Conservation (phyloP, 352 stramenopile species). For the Phytophthora cactorum region DNA sequence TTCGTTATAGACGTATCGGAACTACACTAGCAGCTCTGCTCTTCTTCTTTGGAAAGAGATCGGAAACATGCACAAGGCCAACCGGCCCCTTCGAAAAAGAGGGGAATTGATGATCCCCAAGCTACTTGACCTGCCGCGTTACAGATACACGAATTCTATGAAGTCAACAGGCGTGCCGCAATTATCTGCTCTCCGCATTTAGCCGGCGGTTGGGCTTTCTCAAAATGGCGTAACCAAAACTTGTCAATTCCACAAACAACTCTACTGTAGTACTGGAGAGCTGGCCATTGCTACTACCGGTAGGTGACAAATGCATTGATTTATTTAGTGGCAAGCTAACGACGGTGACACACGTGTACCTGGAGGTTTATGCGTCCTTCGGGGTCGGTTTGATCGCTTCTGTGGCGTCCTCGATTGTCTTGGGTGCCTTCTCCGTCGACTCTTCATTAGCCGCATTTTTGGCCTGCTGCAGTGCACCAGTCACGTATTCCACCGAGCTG, state of each 20-base stretch:
- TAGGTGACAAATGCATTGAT: conserved; percentile 17
- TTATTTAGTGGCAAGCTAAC: conserved; percentile 20
- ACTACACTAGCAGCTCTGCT: conserved; percentile 21
- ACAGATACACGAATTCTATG: conserved; percentile 24
- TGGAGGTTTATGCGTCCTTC: conserved; percentile 30
- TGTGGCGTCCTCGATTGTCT: conserved; percentile 35
- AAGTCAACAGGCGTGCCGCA: conserved; percentile 1
- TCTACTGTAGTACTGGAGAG: too few relatives aligned
- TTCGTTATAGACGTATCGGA: conserved; percentile 5
- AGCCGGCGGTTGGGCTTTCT: conserved; percentile 27
- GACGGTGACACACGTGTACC: too few relatives aligned
- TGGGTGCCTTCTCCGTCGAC: conserved; percentile 39
- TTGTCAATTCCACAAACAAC: too few relatives aligned
- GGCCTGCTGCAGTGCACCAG: conserved; percentile 63
- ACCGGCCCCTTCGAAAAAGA: conserved; percentile 29
- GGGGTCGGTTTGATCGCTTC: conserved; percentile 18
- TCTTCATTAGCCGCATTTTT: conserved; percentile 59
- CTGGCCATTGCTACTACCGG: too few relatives aligned
- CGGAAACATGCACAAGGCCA: conserved; percentile 26
- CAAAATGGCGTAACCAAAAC: background rate
- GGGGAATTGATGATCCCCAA: background rate
- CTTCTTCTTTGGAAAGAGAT: conserved; percentile 26
- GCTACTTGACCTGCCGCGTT: conserved; percentile 7
- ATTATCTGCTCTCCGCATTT: conserved; percentile 14
- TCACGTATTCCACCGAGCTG: conserved; percentile 74